phyloP scores from a whole-genome alignment of 2,329 filamentous ascomycete genomes.

The Bipolaris cookei region DNA sequence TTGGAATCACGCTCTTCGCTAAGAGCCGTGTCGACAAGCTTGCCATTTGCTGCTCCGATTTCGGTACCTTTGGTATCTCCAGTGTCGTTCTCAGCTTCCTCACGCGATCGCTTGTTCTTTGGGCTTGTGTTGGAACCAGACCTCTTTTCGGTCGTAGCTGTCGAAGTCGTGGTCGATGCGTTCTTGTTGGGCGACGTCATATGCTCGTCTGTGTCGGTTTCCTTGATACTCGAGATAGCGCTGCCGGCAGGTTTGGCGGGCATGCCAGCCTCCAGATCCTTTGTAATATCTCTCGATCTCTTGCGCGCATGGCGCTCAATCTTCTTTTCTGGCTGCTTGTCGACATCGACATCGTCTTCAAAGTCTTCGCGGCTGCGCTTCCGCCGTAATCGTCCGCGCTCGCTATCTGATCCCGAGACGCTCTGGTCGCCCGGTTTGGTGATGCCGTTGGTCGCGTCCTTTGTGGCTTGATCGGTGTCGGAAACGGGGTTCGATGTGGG shows the following conservation, averaged over 20 bases:
- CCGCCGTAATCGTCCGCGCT: conserved; percentile 49
- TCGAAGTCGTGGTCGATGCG: conserved; percentile 7
- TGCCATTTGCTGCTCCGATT: conserved; percentile 23
- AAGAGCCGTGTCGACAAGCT: conserved; percentile 19
- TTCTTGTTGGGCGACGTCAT: conserved; percentile 34
- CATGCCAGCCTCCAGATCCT: conserved; percentile 26
- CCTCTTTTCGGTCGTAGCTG: conserved; percentile 13
- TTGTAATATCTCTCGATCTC: conserved; percentile 54
- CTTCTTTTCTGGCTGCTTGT: conserved; percentile 43
- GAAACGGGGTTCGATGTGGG: conserved; percentile 26
- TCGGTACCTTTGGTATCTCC: conserved; percentile 17
- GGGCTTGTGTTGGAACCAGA: conserved; percentile 46
- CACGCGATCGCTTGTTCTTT: conserved; percentile 58
- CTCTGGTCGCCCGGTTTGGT: conserved; percentile 31
- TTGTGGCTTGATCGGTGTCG: conserved; percentile 30
- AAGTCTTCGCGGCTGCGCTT: conserved; percentile 57
- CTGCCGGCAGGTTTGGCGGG: conserved; percentile 44
- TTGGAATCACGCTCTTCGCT: conserved; percentile 46
- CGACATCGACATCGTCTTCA: conserved; percentile 45
- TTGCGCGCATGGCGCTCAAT: conserved; percentile 54
- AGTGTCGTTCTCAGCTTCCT: conserved; percentile 33
- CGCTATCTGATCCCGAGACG: conserved; percentile 45
- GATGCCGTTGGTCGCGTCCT: conserved; percentile 34
- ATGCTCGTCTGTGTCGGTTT: conserved; percentile 38
- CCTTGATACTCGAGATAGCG: conserved; percentile 38